Conservation (phyloP, 805 yeast species). For the Kazachstania africana region DNA sequence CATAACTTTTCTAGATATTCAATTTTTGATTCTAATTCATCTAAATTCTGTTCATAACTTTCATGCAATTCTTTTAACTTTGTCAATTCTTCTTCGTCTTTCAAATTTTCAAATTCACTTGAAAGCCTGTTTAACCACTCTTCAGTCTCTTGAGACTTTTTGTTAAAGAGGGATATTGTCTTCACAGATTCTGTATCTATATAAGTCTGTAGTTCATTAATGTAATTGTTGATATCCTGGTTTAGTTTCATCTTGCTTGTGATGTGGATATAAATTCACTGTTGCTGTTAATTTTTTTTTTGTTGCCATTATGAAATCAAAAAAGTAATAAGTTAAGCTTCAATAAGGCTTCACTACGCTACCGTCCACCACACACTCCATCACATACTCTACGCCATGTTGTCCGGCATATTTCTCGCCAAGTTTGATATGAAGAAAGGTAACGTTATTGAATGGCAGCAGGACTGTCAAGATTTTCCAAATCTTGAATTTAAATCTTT, state of each 20-base stretch:
- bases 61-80: conserved; percentile 24
- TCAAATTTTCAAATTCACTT: conserved; percentile 8
- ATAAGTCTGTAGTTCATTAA: conserved; percentile 15
- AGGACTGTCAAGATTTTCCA: conserved; percentile 17
- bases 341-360: too few species aligned
- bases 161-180: conserved; percentile 17
- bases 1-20: conserved; percentile 35
- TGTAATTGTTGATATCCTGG: conserved; percentile 13
- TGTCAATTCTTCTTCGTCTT: conserved; percentile 15
- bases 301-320: too few species aligned
- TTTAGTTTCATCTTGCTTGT: too few species aligned
- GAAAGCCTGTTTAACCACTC: conserved; percentile 14
- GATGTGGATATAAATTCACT: too few species aligned
- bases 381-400: too few species aligned
- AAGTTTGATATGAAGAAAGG: conserved; percentile 26
- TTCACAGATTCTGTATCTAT: conserved; percentile 20
- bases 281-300: too few species aligned
- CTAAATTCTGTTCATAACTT: conserved; percentile 11
- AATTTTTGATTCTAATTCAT: conserved; percentile 26
- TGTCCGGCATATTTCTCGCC: conserved; percentile 20
- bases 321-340: too few species aligned
- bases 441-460: conserved; percentile 19
- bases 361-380: too few species aligned
- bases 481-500: conserved; percentile 52
- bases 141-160: conserved; percentile 13